phyloP scores from a whole-genome alignment of 495 filamentous ascomycete species.

The Daldinia concentrica region DNA sequence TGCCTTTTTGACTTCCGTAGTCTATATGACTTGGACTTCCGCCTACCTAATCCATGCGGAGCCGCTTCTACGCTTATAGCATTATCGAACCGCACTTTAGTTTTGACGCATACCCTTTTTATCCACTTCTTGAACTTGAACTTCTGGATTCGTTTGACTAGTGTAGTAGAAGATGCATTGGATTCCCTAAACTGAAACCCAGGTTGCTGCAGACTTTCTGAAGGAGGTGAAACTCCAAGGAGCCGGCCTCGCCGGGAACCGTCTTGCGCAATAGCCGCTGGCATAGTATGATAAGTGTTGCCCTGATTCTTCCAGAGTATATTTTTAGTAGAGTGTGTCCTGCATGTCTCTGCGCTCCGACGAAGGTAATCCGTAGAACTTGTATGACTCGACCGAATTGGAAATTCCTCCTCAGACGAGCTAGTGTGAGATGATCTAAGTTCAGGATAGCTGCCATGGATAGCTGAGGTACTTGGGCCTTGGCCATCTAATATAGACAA shows the following conservation, averaged over 20 bases:
- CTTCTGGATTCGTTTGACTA: conserved; percentile 35
- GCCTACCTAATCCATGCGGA: conserved; percentile 1
- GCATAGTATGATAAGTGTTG: conserved; percentile 28
- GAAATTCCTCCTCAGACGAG: conserved; percentile 24
- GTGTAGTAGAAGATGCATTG: conserved; percentile 27
- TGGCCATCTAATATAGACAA: conserved; percentile 24
- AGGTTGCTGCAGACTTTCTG: not conserved
- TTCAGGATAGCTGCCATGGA: conserved; percentile 32
- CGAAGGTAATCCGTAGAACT: conserved; percentile 29
- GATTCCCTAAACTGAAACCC: conserved; percentile 8
- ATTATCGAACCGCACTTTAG: conserved; percentile 39
- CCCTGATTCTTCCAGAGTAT: conserved; percentile 10
- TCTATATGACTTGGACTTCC: conserved; percentile 19
- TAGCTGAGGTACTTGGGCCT: conserved; percentile 30
- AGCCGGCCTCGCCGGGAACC: not conserved
- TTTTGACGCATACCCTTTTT: conserved; percentile 36
- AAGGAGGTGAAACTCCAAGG: not conserved
- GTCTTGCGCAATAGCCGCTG: conserved; percentile 14
- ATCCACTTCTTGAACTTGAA: conserved; percentile 41
- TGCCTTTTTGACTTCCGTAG: conserved; percentile 8
- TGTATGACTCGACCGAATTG: conserved; percentile 17
- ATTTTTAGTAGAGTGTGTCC: not conserved
- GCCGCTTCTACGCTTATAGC: conserved; percentile 20
- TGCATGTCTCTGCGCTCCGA: conserved; percentile 25
- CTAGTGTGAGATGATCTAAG: conserved; percentile 1